Evolutionary conservation across 345 rosid genomes (phyloP), one percentile per base, ranked within the genome.

Genomic region (Hibiscus tridactylites): DNA sequence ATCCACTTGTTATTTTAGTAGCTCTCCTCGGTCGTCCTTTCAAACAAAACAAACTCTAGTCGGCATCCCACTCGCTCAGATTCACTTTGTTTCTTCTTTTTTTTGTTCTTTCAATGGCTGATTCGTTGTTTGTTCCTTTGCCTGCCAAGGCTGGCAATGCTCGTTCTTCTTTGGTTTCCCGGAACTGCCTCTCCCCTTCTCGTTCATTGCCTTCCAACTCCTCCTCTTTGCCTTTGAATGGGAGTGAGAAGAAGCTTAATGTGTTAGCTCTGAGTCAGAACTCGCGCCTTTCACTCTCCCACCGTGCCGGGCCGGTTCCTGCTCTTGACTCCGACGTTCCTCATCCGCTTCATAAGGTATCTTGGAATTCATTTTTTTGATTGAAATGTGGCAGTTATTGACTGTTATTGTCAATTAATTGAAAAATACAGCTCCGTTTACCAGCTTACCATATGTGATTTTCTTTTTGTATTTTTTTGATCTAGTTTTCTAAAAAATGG

Each of bases 281-380:
- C 61, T 79, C 85, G 29, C 39, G 83, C 24, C 21, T 77, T 63
- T 76, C 89, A 2, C 72, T 79, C 71, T 83, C 71, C 39, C 84
- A 80, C 70, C 86, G 82, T 24, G 71, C 82, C 60, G 2, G 16
- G 26, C 80, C 85, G 33, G 71, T 74, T 79, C 72, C 76, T 19
- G 88, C 94, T 28, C 77, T 78, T 46, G 82, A 86, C 29, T 86
- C 93, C 5, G 91, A 88, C 53, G 76, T 75, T 42, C 91, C 94
- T 70, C 84, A 53, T 28, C 83, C 86, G 68, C 75, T 74, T 74
- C 86, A 74, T 50, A 82, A 83, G 89, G 90, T 87, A 75, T 16
- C 3, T 24, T 4, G 52, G 57, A 31, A 2, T 26, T 28, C 59
- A 13, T 66, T 31, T n/a, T 28, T 28, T 28, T 0, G 0, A 8